Percentiles rank a stretch among this genome's conserved stretches.
Evolutionary conservation across 179 eudicot species (phyloP).

Genomic region (Drosera spatulata): DNA sequence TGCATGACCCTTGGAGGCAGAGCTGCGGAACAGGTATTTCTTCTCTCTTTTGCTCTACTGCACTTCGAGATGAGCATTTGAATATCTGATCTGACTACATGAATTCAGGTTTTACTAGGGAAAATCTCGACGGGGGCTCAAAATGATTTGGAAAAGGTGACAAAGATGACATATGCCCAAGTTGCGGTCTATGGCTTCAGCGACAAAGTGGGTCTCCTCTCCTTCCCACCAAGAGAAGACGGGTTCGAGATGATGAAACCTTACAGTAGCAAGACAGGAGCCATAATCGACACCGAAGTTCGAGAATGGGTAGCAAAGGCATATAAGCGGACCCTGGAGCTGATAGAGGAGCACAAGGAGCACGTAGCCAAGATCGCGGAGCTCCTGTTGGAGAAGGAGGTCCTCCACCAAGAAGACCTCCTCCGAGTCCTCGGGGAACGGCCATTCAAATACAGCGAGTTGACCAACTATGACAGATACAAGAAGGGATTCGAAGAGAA

Average conservation of each 20-base stretch:
- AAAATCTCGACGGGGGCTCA: conserved; percentile 85
- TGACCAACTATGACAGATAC: conserved; percentile 57
- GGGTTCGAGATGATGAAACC: conserved; percentile 64
- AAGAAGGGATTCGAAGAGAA: conserved; percentile 53
- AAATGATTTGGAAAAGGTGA: conserved; percentile 76
- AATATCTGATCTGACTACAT: not conserved
- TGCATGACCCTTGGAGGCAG: conserved; percentile 90
- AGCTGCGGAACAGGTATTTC: conserved; percentile 68
- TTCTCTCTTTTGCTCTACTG: not conserved
- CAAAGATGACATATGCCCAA: conserved; percentile 85
- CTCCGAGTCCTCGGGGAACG: conserved; percentile 63
- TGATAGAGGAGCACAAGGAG: conserved; percentile 64
- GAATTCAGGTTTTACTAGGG: conserved; percentile 55
- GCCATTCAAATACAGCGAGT: conserved; percentile 52
- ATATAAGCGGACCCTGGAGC: conserved; percentile 41
- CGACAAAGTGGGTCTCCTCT: conserved; percentile 79
- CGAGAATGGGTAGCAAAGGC: conserved; percentile 83
- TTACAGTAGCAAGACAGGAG: conserved; percentile 72
- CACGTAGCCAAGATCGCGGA: conserved; percentile 70
- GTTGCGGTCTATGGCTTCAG: conserved; percentile 82
- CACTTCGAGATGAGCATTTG: not conserved
- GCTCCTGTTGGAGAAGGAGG: conserved; percentile 67
- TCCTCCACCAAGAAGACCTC: conserved; percentile 75
- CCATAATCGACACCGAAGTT: conserved; percentile 66
- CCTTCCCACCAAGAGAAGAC: conserved; percentile 73